Base-by-base conservation (phyloP, 1,284 basidiomycete genomes). In the Heterobasidion parviporum region DNA sequence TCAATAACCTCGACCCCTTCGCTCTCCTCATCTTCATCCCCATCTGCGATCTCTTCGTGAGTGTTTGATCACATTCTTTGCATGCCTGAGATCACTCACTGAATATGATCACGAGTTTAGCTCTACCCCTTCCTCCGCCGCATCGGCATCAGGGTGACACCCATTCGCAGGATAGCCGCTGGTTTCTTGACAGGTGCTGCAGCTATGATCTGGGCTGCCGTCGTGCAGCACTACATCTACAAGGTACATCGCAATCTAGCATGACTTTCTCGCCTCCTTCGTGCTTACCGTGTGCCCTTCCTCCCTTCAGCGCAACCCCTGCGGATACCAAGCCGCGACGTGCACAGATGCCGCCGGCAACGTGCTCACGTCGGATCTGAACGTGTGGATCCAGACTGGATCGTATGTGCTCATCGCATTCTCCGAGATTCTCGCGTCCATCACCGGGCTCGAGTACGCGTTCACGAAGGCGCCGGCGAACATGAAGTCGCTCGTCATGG, bases 401-500 rank as follows among this genome's bases (percentile, higher is more conserved):
- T 74, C 83, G 26, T 88, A 87, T 66, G 68, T 89, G 55, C 71
- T 90, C 36, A 77, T 89, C 62, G 86, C 84, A 5, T 75, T 87
- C 63, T 83, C 80, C 63, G 85, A 90, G 73, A 92, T 95, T 65
- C 80, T 95, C 54, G 89, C 91, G 1, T 89, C 87, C 8, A 91
- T 95, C 70, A 93, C 91, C 0, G 85, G 85, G 8, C 75, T 89
- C 61, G 92, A 95, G 69, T 93, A 93, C 67, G 92, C 91, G n/a
- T 93, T 89, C 74, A 91, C 87, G 57, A 93, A 92, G 67, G 85
- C 87, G 12, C 88, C 89, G 10, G 82, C 77, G 71, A 89, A 89
- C 70, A 91, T 92, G 89, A 81, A 82, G 18, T 87, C 84, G 46
- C 77, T 91, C 57, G 86, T 92, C 57, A 89, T 88, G 83, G 72